Base-by-base conservation (phyloP, 495 filamentous ascomycete genomes). In the Tuber aestivum region DNA sequence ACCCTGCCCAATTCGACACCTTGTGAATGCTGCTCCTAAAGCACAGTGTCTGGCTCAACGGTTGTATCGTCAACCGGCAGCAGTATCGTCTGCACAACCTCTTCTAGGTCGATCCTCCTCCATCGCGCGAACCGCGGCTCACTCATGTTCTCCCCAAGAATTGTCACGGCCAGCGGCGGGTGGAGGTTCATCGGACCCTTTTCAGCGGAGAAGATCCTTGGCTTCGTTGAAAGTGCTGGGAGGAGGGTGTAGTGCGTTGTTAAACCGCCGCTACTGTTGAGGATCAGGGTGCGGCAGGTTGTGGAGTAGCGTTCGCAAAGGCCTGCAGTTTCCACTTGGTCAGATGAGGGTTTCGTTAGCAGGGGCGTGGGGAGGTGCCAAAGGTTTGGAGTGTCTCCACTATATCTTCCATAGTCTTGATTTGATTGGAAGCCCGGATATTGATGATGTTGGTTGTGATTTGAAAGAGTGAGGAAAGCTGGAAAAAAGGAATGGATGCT, bases 61-160 rank as follows among this genome's bases (percentile, higher is more conserved):
- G 61, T 65, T 0, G 68, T 61, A 41, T 72, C 74, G 41, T 82
- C 78, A 1, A 72, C 69, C 0, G 80, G 72, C 2, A 84, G 83
- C 18, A 81, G 45, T 35, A 83, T 70, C 41, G 87, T 86, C 1
- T 72, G 74, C 0, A 87, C 81, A 41, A 83, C 74, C 14, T 83
- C 79, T 35, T 81, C 76, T n/a, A 88, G 80, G 50, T 87, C 78
- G 41, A 87, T 82, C 16, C 81, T 73, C 3, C 85, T 84, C 5
- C 87, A 77, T n/a, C 86, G 86, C 18, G 82, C 86, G 56, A 85
- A 87, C 69, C 85, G 85, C 0, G 86, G 82, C n/a, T 83, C 75
- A 32, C 82, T 75, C 0, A 83, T 86, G 68, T 85, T 83, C 69
- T 87, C 87, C 44, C 79, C 82, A 3, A 85, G 79, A 0, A 85